phyloP scores from a whole-genome alignment of 805 yeast species.

The Millerozyma miso region DNA sequence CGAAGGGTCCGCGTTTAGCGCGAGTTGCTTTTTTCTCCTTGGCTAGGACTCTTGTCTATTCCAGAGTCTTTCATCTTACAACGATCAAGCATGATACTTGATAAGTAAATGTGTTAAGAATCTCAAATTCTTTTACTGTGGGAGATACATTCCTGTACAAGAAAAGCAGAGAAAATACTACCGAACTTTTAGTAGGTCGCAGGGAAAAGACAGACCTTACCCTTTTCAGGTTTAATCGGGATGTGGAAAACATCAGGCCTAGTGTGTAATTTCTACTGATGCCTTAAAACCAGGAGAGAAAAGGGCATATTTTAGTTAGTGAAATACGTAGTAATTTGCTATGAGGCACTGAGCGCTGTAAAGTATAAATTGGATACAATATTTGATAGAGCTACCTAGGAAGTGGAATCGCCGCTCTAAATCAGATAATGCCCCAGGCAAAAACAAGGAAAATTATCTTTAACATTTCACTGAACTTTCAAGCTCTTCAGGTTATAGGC shows the following conservation, averaged over 20 bases:
- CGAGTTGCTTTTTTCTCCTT: too few species aligned
- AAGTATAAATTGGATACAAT: neutral
- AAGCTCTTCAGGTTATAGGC: slow-evolving; percentile 59
- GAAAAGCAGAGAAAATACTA: too few species aligned
- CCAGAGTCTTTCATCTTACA: too few species aligned
- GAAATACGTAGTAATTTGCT: too few species aligned
- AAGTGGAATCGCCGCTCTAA: neutral
- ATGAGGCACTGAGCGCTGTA: too few species aligned
- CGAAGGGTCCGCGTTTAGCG: too few species aligned
- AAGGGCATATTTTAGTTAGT: too few species aligned
- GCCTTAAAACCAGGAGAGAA: neutral
- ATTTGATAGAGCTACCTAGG: neutral
- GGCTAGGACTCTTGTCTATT: too few species aligned
- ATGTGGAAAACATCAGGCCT: neutral
- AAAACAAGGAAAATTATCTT: slow-evolving; percentile 35
- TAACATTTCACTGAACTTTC: slow-evolving; percentile 60
- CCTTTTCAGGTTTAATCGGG: neutral
- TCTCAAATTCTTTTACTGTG: neutral
- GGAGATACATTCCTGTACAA: neutral
- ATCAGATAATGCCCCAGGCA: slow-evolving; percentile 1
- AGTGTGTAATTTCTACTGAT: neutral
- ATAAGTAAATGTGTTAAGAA: neutral
- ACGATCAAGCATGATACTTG: too few species aligned
- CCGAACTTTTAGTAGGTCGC: too few species aligned
- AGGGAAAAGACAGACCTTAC: neutral